Base-by-base conservation (phyloP, 1,284 basidiomycete genomes). In the Rhodotorula glutinis region DNA sequence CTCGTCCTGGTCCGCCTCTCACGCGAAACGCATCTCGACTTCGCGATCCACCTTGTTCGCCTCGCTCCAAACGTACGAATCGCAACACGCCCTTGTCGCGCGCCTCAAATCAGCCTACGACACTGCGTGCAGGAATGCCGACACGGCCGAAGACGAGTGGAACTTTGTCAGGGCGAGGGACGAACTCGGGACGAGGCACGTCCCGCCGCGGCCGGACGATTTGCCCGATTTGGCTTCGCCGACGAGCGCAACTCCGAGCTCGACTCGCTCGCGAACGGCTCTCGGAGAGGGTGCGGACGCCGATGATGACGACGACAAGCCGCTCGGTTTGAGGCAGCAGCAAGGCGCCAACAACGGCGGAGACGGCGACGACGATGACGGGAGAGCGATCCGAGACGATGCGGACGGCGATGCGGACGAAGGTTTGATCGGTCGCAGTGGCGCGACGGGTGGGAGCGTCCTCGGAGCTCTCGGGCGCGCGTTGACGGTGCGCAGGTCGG, bases 101-200 rank as follows among this genome's bases (percentile, higher is more conserved):
- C 61, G 61, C 9, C 27, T 51, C 57, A 63, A 66, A 53, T 7
- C 57, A 16, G 10, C 41, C 0, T 73, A 73, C 63, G 63, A 60
- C 61, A 57, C 66, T 11, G 64, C 67, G 30, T 73, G 67, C 38
- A 47, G 72, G 21, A 1, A 14, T 4, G 57, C 67, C 10, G 72
- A 71, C 41, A 30, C 41, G 11, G 46, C 62, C 17, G 69, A 73
- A 56, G 72, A 73, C 56, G 72, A 73, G 54, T 29, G 64, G n/a
- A 59, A 61, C 38, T 70, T 68, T 33, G 33, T 38, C 11, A 19
- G 60, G 29, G 68, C 60, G 53, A 21, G 55, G 25, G 63, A 53
- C 19, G 60, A 58, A 27, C 19, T 62, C 23, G 14, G 33, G 3
- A 23, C 27, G 38, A 30, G 17, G 14, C 29, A 46, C 27, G 46